Percentiles rank a stretch among this genome's conserved stretches.
Evolutionary conservation across 164 flowering plant species (phyloP).

Genomic region (Vitis rupestris): DNA sequence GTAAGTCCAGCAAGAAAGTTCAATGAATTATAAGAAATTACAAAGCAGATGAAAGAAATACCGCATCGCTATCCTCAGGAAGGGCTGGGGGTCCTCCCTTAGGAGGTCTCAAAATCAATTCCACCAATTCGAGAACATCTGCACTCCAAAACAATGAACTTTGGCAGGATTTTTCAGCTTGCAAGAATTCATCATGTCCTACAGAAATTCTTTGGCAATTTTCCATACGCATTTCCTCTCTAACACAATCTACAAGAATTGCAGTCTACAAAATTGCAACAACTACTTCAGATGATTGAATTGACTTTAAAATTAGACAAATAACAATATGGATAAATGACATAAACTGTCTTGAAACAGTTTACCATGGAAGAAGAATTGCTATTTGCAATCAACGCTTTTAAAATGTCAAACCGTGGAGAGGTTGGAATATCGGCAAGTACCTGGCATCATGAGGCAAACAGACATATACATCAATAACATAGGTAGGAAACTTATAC

Average conservation of each 20-base stretch:
- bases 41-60: conserved; percentile 18
- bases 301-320: not conserved
- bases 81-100: conserved; percentile 77
- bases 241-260: conserved; percentile 63
- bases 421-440: too few species aligned
- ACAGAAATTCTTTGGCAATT: conserved; percentile 14
- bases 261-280: conserved; percentile 50
- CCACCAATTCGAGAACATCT: conserved; percentile 68
- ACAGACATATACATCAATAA: too few species aligned
- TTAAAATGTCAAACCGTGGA: conserved; percentile 60
- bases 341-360: not conserved
- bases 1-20: not conserved
- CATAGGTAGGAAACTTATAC: too few species aligned
- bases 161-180: conserved; percentile 13
- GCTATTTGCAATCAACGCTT: conserved; percentile 53
- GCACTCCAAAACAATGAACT: conserved; percentile 43
- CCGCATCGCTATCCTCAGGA: conserved; percentile 84
- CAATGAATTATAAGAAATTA: not conserved
- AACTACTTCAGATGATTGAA: conserved; percentile 13
- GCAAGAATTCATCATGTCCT: conserved; percentile 10
- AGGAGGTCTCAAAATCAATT: conserved; percentile 68
- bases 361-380: conserved; percentile 59
- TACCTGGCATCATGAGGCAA: too few species aligned
- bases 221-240: conserved; percentile 49
- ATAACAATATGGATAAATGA: not conserved